Conservation (phyloP, 2,329 filamentous ascomycete species). For the Colletotrichum destructivum region DNA sequence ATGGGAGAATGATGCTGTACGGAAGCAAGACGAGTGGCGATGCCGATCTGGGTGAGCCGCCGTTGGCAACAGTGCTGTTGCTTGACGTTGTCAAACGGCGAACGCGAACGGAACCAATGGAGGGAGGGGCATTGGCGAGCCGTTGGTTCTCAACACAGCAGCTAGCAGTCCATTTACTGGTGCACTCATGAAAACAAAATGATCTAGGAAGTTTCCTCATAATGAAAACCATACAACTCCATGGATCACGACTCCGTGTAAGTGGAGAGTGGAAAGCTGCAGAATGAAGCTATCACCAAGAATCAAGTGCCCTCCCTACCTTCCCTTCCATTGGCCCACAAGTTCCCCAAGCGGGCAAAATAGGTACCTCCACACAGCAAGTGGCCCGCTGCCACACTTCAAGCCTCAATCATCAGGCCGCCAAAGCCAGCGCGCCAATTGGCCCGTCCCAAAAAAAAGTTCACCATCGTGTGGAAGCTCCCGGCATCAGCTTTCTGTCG, state of each 20-base stretch:
- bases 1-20: background rate
- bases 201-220: too few species aligned
- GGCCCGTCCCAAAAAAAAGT: conserved; percentile 42
- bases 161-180: too few species aligned
- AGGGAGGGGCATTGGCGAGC: background rate
- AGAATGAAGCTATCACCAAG: conserved; percentile 29
- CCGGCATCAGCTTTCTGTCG: conserved; percentile 28
- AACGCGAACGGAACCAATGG: background rate
- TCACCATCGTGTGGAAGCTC: conserved; percentile 39
- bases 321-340: conserved; percentile 9
- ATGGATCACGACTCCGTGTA: background rate
- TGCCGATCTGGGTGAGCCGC: background rate
- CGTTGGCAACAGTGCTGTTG: background rate
- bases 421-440: conserved; percentile 30
- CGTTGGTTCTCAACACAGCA: background rate
- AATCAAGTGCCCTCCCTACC: background rate
- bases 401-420: conserved; percentile 41
- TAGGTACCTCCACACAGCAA: background rate
- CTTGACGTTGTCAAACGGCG: background rate
- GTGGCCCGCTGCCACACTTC: conserved; percentile 2
- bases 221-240: background rate
- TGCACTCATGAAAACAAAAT: background rate
- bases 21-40: background rate
- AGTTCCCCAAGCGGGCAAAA: conserved; percentile 18
- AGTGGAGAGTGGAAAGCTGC: conserved; percentile 6